A percentile compares a stretch with the other conserved stretches of the same genome.
Conservation (phyloP, 2,329 filamentous ascomycete genomes). For the Cadophora sp. region DNA sequence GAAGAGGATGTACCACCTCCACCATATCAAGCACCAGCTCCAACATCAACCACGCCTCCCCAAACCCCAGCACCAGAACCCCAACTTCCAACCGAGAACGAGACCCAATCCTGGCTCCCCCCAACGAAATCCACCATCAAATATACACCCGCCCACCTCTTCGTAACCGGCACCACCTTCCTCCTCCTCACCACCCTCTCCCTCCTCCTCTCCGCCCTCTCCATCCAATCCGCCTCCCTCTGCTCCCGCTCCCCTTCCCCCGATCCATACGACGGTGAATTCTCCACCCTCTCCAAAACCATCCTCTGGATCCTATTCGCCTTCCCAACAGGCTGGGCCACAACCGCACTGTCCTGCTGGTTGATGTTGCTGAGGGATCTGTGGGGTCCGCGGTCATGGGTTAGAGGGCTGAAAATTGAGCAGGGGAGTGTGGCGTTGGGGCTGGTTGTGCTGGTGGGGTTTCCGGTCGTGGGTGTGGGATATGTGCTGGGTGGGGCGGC, state of each 20-base stretch:
- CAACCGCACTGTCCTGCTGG: conserved; percentile 20
- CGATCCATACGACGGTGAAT: too few relatives aligned
- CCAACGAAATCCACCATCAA: conserved; percentile 2
- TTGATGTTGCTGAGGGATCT: conserved; percentile 25
- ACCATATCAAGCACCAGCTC: conserved; percentile 22
- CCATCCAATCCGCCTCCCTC: too few relatives aligned
- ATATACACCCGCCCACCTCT: conserved; percentile 23
- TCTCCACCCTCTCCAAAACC: too few relatives aligned
- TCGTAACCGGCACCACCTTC: conserved; percentile 24
- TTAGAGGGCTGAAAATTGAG: not conserved
- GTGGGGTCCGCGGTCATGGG: conserved; percentile 17
- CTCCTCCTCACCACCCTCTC: not conserved
- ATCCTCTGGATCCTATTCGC: not conserved
- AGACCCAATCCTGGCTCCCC: not conserved
- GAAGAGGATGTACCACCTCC: conserved; percentile 12
- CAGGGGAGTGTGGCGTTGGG: not conserved
- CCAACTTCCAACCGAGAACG: not conserved
- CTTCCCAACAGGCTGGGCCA: conserved; percentile 2
- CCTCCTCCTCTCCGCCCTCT: not conserved
- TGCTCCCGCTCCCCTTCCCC: too few relatives aligned
- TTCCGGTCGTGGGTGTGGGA: conserved; percentile 17
- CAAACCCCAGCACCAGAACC: not conserved
- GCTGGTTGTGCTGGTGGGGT: not conserved
- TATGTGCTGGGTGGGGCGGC: conserved; percentile 1
- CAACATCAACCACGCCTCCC: not conserved